Evolutionary conservation across 345 rosid species (phyloP).

Genomic region (Jatropha curcas): DNA sequence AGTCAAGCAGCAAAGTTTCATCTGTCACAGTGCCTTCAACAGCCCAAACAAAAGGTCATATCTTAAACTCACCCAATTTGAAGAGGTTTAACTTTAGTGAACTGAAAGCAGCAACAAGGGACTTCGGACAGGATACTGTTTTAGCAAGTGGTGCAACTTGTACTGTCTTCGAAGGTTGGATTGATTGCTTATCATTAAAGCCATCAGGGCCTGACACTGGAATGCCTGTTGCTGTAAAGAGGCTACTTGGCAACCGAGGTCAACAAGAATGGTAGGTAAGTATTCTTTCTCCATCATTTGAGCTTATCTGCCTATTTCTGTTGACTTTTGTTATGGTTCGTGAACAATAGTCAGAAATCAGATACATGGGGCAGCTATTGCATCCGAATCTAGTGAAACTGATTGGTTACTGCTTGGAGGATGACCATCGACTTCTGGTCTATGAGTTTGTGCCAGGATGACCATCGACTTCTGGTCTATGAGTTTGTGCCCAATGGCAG

Average conservation of each 20-base stretch:
- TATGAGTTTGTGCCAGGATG: constrained; percentile 35
- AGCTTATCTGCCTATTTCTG: background rate
- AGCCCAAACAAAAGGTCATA: constrained; percentile 26
- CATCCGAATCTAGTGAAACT: constrained; percentile 27
- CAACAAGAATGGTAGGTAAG: constrained; percentile 32
- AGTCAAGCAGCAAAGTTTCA: constrained; percentile 21
- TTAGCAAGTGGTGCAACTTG: too few species aligned
- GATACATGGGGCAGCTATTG: constrained; percentile 24
- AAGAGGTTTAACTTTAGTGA: too few species aligned
- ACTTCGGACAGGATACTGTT: too few species aligned
- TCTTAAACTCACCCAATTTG: too few species aligned
- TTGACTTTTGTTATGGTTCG: background rate
- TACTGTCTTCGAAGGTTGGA: too few species aligned
- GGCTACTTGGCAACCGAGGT: constrained; percentile 22
- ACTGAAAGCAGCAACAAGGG: too few species aligned
- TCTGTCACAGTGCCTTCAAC: constrained; percentile 7
- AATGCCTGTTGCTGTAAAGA: constrained; percentile 20
- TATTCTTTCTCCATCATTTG: background rate
- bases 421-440: constrained; percentile 26
- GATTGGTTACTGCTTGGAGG: constrained; percentile 32
- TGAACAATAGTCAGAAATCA: constrained; percentile 27
- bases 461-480: constrained; percentile 28
- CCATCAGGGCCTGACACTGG: constrained; percentile 15
- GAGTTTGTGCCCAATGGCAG: constrained; percentile 26
- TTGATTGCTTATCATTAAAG: constrained; percentile 3